These are phyloP conservation scores for Alternaria solani DNA, from an alignment of 2,329 filamentous ascomycete species.

Conservation along the genomic window DNA sequence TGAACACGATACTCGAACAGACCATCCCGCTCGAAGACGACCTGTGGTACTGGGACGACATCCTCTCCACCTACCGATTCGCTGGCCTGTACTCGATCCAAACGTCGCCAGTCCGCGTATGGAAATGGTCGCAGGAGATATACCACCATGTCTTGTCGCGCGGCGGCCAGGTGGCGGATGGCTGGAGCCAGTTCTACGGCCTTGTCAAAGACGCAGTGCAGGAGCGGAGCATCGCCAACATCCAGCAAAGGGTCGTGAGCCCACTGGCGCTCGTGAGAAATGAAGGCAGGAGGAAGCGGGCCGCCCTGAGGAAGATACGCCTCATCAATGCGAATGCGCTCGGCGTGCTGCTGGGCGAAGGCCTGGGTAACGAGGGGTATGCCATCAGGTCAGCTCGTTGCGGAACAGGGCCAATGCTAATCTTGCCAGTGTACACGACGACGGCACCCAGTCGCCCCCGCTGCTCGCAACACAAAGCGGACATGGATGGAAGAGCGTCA, in stretches of 20 bases:
- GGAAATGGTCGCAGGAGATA: conserved; percentile 74
- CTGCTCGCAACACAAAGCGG: conserved; percentile 56
- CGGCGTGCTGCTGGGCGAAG: conserved; percentile 87
- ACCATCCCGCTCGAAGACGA: conserved; percentile 85
- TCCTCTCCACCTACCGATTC: conserved; percentile 78
- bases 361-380: conserved; percentile 66
- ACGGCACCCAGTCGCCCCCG: conserved; percentile 56
- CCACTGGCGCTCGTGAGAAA: conserved; percentile 78
- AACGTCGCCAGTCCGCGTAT: conserved; percentile 79
- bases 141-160: conserved; percentile 67
- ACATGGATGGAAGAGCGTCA: conserved; percentile 73
- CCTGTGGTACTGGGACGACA: conserved; percentile 94
- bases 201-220: conserved; percentile 79
- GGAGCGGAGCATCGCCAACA: conserved; percentile 74
- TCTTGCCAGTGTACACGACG: conserved; percentile 67
- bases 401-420: conserved; percentile 11
- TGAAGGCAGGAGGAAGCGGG: conserved; percentile 78
- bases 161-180: conserved; percentile 49
- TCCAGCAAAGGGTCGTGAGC: conserved; percentile 76
- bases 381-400: background rate
- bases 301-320: conserved; percentile 73
- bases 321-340: conserved; percentile 86
- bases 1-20: conserved; percentile 80
- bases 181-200: conserved; percentile 74
- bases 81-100: conserved; percentile 87